A percentile compares a stretch with the other conserved stretches of the same genome.
Evolutionary conservation across 2,329 filamentous ascomycete species (phyloP).

Genomic region (Aspergillus melleus): DNA sequence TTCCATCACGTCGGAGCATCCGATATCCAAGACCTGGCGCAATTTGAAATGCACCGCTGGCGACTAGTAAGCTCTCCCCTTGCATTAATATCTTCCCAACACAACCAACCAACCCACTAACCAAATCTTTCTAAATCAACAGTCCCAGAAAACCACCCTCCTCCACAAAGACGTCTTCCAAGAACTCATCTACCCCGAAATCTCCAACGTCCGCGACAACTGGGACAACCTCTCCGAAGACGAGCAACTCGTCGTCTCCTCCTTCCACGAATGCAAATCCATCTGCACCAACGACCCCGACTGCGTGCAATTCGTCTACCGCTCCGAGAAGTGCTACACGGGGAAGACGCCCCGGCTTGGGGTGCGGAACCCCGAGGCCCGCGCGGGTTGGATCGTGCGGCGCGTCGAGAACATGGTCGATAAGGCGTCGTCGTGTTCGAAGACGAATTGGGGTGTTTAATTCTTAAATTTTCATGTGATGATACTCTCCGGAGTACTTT

Average conservation of each 20-base stretch:
- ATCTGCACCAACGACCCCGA: conserved; percentile 26
- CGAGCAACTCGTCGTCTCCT: conserved; percentile 27
- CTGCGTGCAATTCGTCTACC: conserved; percentile 36
- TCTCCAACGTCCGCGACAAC: conserved; percentile 27
- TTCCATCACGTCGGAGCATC: conserved; percentile 51
- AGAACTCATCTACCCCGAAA: conserved; percentile 36
- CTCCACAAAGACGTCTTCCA: conserved; percentile 40
- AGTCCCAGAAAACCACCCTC: conserved; percentile 20
- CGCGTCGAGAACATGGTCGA: conserved; percentile 31
- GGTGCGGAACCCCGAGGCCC: conserved; percentile 18
- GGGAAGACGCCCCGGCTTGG: conserved; percentile 33
- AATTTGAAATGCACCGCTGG: conserved; percentile 55
- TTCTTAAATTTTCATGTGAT: not conserved
- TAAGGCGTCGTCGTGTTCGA: conserved; percentile 27
- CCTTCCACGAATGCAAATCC: conserved; percentile 33
- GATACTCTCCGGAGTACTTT: not conserved
- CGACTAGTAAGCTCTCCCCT: conserved; percentile 55
- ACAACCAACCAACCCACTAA: conserved; percentile 3
- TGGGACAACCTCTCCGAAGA: conserved; percentile 40
- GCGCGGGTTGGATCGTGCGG: conserved; percentile 34
- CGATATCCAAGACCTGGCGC: conserved; percentile 46
- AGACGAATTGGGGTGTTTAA: conserved; percentile 28
- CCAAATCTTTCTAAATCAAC: not conserved
- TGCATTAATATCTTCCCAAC: not conserved
- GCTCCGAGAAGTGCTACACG: conserved; percentile 31